Conservation (phyloP, 176 grass and related monocot species). For the Olyra latifolia region DNA sequence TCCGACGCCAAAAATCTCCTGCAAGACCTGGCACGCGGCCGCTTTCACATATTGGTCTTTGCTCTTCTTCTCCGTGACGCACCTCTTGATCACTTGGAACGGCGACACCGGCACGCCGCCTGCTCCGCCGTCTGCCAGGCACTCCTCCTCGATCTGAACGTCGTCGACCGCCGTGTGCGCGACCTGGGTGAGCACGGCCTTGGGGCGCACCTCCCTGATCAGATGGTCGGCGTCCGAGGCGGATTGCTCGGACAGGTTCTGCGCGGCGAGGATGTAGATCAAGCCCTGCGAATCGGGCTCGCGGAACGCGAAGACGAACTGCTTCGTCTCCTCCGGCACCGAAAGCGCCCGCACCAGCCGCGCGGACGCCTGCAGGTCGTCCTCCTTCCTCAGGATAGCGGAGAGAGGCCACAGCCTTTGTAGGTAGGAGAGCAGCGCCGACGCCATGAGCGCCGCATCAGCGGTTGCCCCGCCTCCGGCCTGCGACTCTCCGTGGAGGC, state of each 20-base stretch:
- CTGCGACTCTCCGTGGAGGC: not conserved
- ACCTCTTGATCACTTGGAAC: slow-evolving; percentile 72
- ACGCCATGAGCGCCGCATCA: slow-evolving; percentile 63
- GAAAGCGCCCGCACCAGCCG: slow-evolving; percentile 59
- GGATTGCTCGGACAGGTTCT: slow-evolving; percentile 81
- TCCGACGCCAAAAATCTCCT: slow-evolving; percentile 89
- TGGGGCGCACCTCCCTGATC: slow-evolving; percentile 75
- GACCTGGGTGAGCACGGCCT: slow-evolving; percentile 75
- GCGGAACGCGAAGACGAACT: slow-evolving; percentile 81
- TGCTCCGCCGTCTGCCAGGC: slow-evolving; percentile 36
- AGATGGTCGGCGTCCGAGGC: slow-evolving; percentile 68
- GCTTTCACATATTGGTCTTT: slow-evolving; percentile 76
- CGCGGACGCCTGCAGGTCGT: slow-evolving; percentile 69
- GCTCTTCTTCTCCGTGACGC: slow-evolving; percentile 78
- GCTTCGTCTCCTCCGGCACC: slow-evolving; percentile 79
- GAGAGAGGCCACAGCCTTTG: slow-evolving; percentile 74
- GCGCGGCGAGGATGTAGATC: slow-evolving; percentile 82
- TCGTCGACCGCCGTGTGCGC: slow-evolving; percentile 57
- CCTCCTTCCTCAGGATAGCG: slow-evolving; percentile 49
- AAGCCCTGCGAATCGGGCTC: slow-evolving; percentile 59
- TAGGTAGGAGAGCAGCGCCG: slow-evolving; percentile 55
- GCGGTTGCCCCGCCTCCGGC: not conserved
- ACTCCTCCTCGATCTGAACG: slow-evolving; percentile 69
- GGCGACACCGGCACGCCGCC: slow-evolving; percentile 70
- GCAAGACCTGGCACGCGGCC: slow-evolving; percentile 76